Base-by-base conservation (phyloP, 805 yeast species). In the Yarrowia yakushimensis region DNA sequence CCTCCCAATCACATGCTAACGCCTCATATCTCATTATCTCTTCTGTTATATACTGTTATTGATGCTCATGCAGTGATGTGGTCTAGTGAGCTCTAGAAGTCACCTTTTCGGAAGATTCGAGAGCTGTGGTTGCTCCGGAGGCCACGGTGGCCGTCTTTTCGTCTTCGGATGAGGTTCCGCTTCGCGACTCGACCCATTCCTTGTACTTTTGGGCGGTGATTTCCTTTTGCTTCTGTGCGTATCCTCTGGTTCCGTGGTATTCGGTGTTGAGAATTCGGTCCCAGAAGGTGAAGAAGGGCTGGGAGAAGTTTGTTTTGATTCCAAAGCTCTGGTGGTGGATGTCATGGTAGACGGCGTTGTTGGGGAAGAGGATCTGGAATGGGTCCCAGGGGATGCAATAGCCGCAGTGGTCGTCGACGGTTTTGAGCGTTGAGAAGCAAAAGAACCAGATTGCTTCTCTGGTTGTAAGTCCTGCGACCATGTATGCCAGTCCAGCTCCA, bases 381-480 rank as follows among this genome's bases (percentile, higher is more conserved):
- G 92, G 85, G 74, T 94, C 99, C 73, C 78, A 88, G 15, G 98
- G 98, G 63, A 94, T 78, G 28, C 92, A 85, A 74, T 93, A 94
- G n/a, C 99, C 99, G 74, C 98, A 94, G 76, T 94, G 99, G 74
- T 94, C 99, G 73, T 94, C 98, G 55, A 94, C 97, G 0, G 99
- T 94, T 75, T 94, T 94, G 82, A 94, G 75, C 1, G 99, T 94
- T 15, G 97, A 89, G 73, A 94, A 90, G 1, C 93, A 85, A 75
- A 80, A 94, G 62, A 94, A 77, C 12, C 87, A 67, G 22, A 88
- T 77, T 59, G 86, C 78, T 75, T 94, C 98, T 63, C 97, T 84
- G 52, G 90, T 88, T 2, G 88, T 77, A 66, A 94, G 77, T 2
- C 81, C 78, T 1, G 88, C 81, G 8, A 83, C 66, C 37, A 88